Conservation (phyloP, 225 moss, liverwort and hornwort species). For the Polytrichum commune region DNA sequence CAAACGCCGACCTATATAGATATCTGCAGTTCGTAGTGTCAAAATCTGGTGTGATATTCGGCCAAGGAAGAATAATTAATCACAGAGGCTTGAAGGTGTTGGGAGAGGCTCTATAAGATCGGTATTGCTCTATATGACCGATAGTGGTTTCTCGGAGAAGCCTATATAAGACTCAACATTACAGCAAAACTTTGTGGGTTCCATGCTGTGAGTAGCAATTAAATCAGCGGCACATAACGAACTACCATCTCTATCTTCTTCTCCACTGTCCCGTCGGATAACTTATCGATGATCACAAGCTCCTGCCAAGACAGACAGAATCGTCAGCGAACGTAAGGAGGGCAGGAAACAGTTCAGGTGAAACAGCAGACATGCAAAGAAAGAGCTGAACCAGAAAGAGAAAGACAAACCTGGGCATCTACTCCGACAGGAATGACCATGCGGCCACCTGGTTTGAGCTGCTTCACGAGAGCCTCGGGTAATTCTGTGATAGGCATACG, state of each 20-base stretch:
- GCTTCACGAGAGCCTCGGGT: slow-evolving; percentile 78
- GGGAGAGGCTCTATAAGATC: slow-evolving; percentile 33
- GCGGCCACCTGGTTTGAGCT: slow-evolving; percentile 82
- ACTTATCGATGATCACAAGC: slow-evolving; percentile 82
- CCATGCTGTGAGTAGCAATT: slow-evolving; percentile 10
- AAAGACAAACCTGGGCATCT: slow-evolving; percentile 48
- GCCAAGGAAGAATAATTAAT: slow-evolving; percentile 29
- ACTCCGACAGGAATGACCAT: slow-evolving; percentile 94
- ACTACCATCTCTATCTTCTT: slow-evolving; percentile 79
- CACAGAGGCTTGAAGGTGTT: slow-evolving; percentile 16
- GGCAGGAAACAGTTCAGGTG: background rate
- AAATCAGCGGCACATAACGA: slow-evolving; percentile 86
- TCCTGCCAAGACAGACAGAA: slow-evolving; percentile 41
- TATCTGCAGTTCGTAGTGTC: background rate
- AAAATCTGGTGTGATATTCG: slow-evolving; percentile 20
- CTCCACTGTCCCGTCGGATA: slow-evolving; percentile 71
- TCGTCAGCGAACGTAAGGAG: background rate
- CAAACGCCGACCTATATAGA: no score
- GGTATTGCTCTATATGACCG: slow-evolving; percentile 1
- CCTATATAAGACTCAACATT: slow-evolving; percentile 4
- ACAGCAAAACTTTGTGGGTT: slow-evolving; percentile 26
- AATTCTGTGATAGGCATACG: slow-evolving; percentile 32
- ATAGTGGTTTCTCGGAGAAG: no score
- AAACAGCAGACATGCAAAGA: background rate
- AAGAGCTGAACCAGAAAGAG: background rate